Evolutionary conservation across 371 early-diverging fungal genomes (phyloP).

Genomic region (Polyrhizophydium stewartii): DNA sequence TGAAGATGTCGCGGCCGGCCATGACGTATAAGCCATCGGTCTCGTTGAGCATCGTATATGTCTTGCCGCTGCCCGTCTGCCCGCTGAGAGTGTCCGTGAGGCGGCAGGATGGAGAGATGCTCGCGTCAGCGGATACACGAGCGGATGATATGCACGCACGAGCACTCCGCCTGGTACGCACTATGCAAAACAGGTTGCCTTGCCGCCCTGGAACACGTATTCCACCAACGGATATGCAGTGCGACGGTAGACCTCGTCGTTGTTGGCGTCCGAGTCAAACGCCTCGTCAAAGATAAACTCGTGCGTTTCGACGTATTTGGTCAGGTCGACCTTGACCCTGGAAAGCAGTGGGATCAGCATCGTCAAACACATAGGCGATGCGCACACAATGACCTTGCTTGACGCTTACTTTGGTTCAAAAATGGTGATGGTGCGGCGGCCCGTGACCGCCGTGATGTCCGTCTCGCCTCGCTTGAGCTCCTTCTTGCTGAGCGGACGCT

Average conservation of each 20-base stretch:
- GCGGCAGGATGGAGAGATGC: too few species aligned
- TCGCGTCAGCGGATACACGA: too few species aligned
- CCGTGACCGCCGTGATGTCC: conserved; percentile 73
- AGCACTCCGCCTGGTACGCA: conserved; percentile 28
- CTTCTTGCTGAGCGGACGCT: conserved; percentile 85
- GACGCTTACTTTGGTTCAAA: conserved; percentile 80
- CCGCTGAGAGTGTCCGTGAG: neutral
- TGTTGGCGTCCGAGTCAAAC: conserved; percentile 76
- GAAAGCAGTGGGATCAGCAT: neutral
- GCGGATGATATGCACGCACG: too few species aligned
- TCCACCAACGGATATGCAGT: conserved; percentile 92
- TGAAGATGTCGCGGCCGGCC: conserved; percentile 90
- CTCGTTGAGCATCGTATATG: conserved; percentile 95
- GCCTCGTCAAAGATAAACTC: conserved; percentile 95
- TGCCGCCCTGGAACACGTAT: conserved; percentile 91
- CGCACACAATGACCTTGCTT: neutral
- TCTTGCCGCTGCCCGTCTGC: conserved; percentile 84
- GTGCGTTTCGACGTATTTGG: conserved; percentile 91
- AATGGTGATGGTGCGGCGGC: conserved; percentile 67
- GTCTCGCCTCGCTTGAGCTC: conserved; percentile 69
- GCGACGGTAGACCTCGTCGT: conserved; percentile 84
- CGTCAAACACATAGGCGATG: neutral
- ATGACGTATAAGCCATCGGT: conserved; percentile 76
- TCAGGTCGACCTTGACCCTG: conserved; percentile 89
- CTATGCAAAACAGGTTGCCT: conserved; percentile 99